phyloP scores from a whole-genome alignment of 441 rosid species.

The Populus hybrid region DNA sequence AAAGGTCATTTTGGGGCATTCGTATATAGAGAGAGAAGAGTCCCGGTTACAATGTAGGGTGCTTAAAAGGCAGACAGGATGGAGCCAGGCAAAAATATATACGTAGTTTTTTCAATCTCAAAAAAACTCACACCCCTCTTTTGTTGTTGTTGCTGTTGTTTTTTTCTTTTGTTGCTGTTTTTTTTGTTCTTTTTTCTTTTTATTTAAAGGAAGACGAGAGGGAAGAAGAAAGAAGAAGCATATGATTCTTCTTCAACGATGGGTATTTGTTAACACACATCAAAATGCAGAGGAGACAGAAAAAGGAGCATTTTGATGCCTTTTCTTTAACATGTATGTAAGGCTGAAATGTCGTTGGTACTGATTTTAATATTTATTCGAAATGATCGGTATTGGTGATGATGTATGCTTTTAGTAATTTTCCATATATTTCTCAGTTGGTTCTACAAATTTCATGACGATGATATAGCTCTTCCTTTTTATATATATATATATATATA shows the following conservation, averaged over 20 bases:
- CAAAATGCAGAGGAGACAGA: constrained; percentile 11
- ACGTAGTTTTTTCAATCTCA: constrained; percentile 1
- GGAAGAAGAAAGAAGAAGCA: not conserved
- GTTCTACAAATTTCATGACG: too few species aligned
- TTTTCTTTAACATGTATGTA: constrained; percentile 13
- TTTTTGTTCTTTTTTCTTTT: too few species aligned
- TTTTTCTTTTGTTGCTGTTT: too few species aligned
- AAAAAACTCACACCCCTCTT: not conserved
- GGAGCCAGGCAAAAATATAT: constrained; percentile 62
- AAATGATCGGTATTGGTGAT: constrained; percentile 19
- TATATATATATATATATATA: constrained; percentile 20
- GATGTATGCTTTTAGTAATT: constrained; percentile 24
- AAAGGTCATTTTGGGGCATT: constrained; percentile 37
- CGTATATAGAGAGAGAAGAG: constrained; percentile 21
- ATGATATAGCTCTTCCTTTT: constrained; percentile 16
- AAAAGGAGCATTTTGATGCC: constrained; percentile 13
- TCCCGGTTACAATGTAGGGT: constrained; percentile 29
- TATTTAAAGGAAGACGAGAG: constrained; percentile 9
- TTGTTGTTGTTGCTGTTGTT: not conserved
- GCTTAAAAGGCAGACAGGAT: constrained; percentile 62
- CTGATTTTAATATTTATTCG: not conserved
- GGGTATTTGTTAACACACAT: constrained; percentile 8
- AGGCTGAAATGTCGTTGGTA: not conserved
- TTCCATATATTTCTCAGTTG: constrained; percentile 18
- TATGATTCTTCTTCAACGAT: constrained; percentile 1